These are phyloP conservation scores for Colletotrichum acutatum DNA, from an alignment of 2,329 filamentous ascomycete species.

Conservation along the genomic window DNA sequence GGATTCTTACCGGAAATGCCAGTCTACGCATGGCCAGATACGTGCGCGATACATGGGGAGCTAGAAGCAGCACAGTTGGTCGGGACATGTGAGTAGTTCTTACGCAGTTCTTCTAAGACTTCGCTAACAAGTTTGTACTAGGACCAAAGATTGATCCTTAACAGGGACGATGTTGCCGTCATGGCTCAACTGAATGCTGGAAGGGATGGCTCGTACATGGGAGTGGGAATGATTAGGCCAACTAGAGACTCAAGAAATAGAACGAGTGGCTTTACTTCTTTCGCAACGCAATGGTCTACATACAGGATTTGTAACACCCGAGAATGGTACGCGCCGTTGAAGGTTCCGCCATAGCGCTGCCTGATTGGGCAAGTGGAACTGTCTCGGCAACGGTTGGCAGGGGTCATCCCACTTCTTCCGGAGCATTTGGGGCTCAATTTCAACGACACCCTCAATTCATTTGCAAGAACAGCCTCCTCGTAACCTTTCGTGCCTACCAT, in stretches of 20 bases:
- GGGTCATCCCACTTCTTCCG: not conserved
- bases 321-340: not conserved
- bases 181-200: not conserved
- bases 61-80: slow-evolving; percentile 7
- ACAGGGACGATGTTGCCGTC: not conserved
- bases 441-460: not conserved
- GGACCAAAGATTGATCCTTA: not conserved
- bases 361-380: not conserved
- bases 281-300: not conserved
- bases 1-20: slow-evolving; percentile 2
- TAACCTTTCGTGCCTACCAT: not conserved
- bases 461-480: not conserved
- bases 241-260: not conserved
- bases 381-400: not conserved
- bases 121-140: not conserved
- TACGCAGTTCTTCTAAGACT: not conserved
- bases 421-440: not conserved
- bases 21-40: slow-evolving; percentile 9
- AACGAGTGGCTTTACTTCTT: not conserved
- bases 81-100: slow-evolving; percentile 16
- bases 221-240: not conserved
- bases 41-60: slow-evolving; percentile 20
- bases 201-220: not conserved
- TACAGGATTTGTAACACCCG: not conserved
- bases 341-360: not conserved